Evolutionary conservation across 345 rosid species (phyloP).

Genomic region (Eucalyptus sp.): DNA sequence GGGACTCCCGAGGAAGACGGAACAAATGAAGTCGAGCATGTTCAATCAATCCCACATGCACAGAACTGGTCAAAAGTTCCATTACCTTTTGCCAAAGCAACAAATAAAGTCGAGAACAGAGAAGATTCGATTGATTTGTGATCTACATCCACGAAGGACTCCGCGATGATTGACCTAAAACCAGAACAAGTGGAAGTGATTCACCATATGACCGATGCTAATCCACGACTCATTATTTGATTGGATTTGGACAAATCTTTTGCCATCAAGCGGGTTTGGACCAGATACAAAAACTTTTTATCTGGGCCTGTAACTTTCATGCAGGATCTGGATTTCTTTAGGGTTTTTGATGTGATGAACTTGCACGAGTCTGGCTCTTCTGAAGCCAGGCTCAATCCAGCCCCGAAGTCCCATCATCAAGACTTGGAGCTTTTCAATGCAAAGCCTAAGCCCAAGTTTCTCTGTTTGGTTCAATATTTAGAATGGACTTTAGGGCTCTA

Average conservation of each 20-base stretch:
- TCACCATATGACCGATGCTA: no score
- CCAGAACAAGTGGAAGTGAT: background rate
- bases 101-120: background rate
- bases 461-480: fast-evolving
- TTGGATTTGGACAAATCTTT: no score
- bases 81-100: background rate
- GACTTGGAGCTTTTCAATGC: no score
- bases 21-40: no score
- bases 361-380: no score
- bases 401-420: no score
- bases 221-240: no score
- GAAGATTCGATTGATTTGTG: background rate
- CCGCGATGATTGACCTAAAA: background rate
- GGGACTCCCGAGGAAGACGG: fast-evolving
- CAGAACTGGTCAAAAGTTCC: background rate
- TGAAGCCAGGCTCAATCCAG: no score
- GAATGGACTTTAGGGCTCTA: fast-evolving
- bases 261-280: background rate
- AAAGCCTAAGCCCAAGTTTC: no score
- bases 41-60: background rate
- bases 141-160: background rate
- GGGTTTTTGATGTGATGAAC: no score
- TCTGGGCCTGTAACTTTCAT: background rate
- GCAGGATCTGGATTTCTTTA: no score
- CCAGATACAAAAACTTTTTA: background rate